These are phyloP conservation scores for Calonectria pteridis DNA, from an alignment of 2,329 filamentous ascomycete genomes.

Conservation along the genomic window DNA sequence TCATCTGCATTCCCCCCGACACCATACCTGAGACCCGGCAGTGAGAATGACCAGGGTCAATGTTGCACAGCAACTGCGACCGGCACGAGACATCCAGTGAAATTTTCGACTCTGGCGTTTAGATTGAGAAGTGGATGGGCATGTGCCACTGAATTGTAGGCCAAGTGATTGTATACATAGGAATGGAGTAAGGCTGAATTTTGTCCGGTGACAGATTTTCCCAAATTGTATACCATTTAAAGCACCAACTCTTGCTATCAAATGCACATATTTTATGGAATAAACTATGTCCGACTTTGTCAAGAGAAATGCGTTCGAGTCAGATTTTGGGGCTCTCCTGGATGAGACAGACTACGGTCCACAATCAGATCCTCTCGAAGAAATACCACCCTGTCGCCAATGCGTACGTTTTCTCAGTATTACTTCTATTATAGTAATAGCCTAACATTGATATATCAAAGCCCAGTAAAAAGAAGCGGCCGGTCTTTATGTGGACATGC, in stretches of 20 bases:
- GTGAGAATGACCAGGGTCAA: not conserved
- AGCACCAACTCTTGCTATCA: not conserved
- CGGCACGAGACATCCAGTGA: not conserved
- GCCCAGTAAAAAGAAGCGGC: not conserved
- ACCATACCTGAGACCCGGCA: not conserved
- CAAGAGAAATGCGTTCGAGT: not conserved
- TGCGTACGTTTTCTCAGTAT: not conserved
- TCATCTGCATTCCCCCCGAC: not conserved
- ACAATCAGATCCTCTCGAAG: not conserved
- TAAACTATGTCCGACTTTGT: not conserved
- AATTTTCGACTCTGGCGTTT: fast-evolving
- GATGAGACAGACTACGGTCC: not conserved
- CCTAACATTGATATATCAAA: not conserved
- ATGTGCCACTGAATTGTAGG: not conserved
- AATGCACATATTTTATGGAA: not conserved
- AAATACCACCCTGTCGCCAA: not conserved
- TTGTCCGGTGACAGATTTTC: not conserved
- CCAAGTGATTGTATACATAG: not conserved
- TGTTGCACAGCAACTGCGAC: not conserved
- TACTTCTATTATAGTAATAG: not conserved
- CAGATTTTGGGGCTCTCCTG: not conserved
- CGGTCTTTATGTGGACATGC: not conserved
- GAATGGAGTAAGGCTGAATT: not conserved
- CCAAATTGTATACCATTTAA: not conserved
- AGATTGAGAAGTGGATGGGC: not conserved